Base-by-base conservation (phyloP, 768 basidiomycete species). In the Boletus eberwhitei region DNA sequence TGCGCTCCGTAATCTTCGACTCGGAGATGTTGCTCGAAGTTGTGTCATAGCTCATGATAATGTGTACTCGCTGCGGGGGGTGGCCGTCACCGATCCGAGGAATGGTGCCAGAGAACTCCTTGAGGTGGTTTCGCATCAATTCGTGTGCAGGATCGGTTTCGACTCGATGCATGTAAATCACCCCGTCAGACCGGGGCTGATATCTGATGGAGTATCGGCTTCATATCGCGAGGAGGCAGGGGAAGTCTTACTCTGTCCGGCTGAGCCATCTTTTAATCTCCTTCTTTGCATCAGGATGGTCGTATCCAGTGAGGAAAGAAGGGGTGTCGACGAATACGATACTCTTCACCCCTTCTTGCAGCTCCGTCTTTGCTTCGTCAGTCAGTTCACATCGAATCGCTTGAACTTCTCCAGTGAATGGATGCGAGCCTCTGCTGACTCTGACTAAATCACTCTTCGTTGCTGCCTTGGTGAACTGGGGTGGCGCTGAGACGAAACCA, bases 251-350 rank as follows among this genome's bases (percentile, higher is more conserved):
- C 62, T 13, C n/a, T 41, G 22, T 41, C 32, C 16, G 16, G 1
- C 11, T 6, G 2, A 59, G 16, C 59, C 61, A 60, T 9, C 26
- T n/a, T 1, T 6, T 9, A 1, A 66, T 31, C 49, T 53, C 51
- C 11, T 34, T 5, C 14, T 29, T 34, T 9, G 62, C 48, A 44
- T 64, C 49, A 4, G 36, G 44, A 6, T 44, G 16, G 8, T 54
- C 31, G 17, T 37, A 43, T 22, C 21, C 63, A 2, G 63, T 64
- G 41, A 51, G 46, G 32, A 64, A 65, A 0, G 64, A 65, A 22
- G 65, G 65, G 0, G 60, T 56, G 32, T 66, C 65, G 4, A 64
- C 42, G 22, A 66, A 60, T 8, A 67, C 58, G 11, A 65, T 50
- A 14, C 41, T 47, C 24, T 49, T 49, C 8, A 58, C 6, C 1